Percentiles rank a stretch among this genome's conserved stretches.
Conservation (phyloP, 2,329 filamentous ascomycete species). For the Cytospora piceae region DNA sequence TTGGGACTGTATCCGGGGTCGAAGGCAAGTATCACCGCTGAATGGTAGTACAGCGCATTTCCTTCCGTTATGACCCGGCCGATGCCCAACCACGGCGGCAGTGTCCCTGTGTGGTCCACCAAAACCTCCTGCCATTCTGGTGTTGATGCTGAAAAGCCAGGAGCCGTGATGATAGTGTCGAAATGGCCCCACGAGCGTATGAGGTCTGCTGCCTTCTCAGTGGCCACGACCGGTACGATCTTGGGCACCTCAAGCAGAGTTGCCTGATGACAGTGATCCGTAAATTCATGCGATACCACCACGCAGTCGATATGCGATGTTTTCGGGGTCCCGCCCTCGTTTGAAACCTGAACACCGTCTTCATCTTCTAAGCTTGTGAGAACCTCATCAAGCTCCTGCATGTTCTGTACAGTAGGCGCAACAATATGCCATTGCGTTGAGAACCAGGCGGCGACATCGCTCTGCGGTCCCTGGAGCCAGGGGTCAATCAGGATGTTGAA, state of each 20-base stretch:
- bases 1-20: constrained; percentile 31
- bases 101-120: constrained; percentile 34
- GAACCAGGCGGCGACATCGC: constrained; percentile 67
- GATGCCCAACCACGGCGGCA: constrained; percentile 66
- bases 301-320: constrained; percentile 59
- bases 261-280: constrained; percentile 67
- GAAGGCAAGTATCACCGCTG: constrained; percentile 63
- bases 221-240: constrained; percentile 62
- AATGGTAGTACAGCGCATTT: constrained; percentile 64
- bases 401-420: constrained; percentile 55
- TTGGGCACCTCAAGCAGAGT: constrained; percentile 60
- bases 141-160: constrained; percentile 45
- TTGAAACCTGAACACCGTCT: neutral
- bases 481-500: constrained; percentile 70
- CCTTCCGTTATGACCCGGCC: constrained; percentile 57
- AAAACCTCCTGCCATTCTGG: constrained; percentile 35
- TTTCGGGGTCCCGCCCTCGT: constrained; percentile 17
- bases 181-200: constrained; percentile 65
- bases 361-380: constrained; percentile 52
- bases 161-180: constrained; percentile 53
- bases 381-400: constrained; percentile 58
- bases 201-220: constrained; percentile 59
- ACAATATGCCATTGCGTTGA: constrained; percentile 66
- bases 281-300: constrained; percentile 67
- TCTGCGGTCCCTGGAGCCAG: constrained; percentile 66